Conservation (phyloP, 352 stramenopile species). For the Elongisporangium anandrum region DNA sequence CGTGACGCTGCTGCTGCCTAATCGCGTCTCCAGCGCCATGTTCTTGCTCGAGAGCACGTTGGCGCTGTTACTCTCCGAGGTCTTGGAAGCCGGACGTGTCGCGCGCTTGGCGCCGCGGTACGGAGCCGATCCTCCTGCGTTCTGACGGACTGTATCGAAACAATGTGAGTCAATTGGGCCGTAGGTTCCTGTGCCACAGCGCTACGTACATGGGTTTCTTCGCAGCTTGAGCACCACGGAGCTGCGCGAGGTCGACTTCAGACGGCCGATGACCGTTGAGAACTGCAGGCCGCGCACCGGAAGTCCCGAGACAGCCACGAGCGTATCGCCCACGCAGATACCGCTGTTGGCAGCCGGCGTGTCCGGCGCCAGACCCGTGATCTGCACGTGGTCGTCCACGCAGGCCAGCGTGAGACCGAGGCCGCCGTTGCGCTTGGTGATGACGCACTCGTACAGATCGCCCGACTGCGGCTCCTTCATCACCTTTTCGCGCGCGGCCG, state of each 20-base stretch:
- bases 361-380: conserved; percentile 66
- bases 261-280: conserved; percentile 71
- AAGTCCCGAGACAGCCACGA: conserved; percentile 67
- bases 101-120: conserved; percentile 61
- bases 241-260: conserved; percentile 77
- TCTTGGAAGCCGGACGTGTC: conserved; percentile 41
- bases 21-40: conserved; percentile 62
- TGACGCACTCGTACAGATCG: conserved; percentile 82
- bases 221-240: conserved; percentile 78
- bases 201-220: conserved; percentile 70
- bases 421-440: conserved; percentile 75
- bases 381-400: conserved; percentile 82
- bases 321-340: conserved; percentile 75
- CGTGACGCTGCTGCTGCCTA: conserved; percentile 25
- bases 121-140: conserved; percentile 38
- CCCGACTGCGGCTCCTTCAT: conserved; percentile 81
- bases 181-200: not conserved
- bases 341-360: conserved; percentile 67
- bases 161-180: conserved; percentile 7
- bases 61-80: conserved; percentile 63
- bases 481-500: conserved; percentile 61
- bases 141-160: conserved; percentile 55
- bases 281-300: conserved; percentile 77
- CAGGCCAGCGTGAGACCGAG: conserved; percentile 72
- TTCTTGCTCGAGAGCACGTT: conserved; percentile 73